Evolutionary conservation across 1,284 basidiomycete species (phyloP), one percentile per base, ranked within the genome.

Genomic region (Cystobasidium pallidum): DNA sequence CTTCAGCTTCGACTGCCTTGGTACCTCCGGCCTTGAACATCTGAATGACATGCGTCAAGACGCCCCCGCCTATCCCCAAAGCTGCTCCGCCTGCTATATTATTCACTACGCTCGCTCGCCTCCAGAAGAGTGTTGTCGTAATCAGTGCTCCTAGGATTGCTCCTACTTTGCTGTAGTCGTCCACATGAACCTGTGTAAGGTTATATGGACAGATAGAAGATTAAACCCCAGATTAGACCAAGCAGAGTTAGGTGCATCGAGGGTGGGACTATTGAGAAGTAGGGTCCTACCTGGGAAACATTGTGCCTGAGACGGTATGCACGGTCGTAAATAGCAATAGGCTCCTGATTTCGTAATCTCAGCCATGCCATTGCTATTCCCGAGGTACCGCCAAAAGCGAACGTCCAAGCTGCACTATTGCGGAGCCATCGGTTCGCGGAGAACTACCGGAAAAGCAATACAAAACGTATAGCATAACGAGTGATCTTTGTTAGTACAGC

Each of bases 21-120:
- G 68, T 52, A 24, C 66, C 68, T 32, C 66, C 72, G 10, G 70
- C 59, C 7, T 57, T 57, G 32, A 70, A 28, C 2, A 68, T 61
- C 41, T 74, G 58, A 11, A 65, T 34, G 4, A 70, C 59, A 54
- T 76, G 75, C 19, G 64, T 70, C 3, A 76, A 21, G 19, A 75
- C 72, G n/a, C 76, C 76, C 21, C 75, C 72, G 10, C 75, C 75
- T 0, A 74, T 62, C 0, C 76, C 76, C 34, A 77, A 62, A 3
- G 61, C 68, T 41, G 75, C 75, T 47, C 76, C 75, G 6, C 67
- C 62, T 8, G 51, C 45, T 32, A 75, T 15, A 19, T 68, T 70
- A 70, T 68, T 74, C 41, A 74, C 41, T n/a, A 74, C 13, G 0
- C 75, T 65, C 0, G 74, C 76, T 19, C 76, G 72, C 3, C 66